phyloP scores from a whole-genome alignment of 345 rosid species.

The Eucalyptus cloeziana region DNA sequence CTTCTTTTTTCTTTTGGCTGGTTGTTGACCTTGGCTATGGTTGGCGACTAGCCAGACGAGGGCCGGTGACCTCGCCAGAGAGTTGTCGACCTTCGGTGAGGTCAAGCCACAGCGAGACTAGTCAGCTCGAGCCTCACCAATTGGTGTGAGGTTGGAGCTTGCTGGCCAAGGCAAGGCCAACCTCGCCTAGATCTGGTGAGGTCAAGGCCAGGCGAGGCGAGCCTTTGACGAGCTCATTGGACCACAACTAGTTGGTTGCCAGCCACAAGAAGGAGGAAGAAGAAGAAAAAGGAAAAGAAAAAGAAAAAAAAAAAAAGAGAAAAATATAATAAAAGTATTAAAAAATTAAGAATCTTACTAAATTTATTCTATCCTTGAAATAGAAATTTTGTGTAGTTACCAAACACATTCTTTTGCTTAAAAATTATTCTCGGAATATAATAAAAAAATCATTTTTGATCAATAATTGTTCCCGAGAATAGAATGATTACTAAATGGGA shows the following conservation, averaged over 20 bases:
- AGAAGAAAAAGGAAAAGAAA: no score
- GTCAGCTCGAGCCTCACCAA: accelerated
- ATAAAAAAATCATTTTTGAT: no score
- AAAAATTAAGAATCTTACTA: no score
- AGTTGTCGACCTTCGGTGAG: accelerated
- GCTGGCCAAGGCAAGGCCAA: background rate
- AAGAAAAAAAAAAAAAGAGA: accelerated
- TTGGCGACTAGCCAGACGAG: accelerated
- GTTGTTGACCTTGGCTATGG: background rate
- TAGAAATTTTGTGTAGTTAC: accelerated
- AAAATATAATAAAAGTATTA: no score
- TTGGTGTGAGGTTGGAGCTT: no score
- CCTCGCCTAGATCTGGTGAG: background rate
- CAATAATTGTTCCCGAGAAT: accelerated
- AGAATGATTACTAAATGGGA: accelerated
- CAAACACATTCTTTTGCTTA: no score
- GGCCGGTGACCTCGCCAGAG: accelerated
- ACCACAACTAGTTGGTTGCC: accelerated
- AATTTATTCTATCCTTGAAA: accelerated
- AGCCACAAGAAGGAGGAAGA: background rate
- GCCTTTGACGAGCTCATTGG: accelerated
- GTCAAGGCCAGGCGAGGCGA: accelerated
- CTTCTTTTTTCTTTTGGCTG: no score
- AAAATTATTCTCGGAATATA: no score
- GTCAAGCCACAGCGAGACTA: accelerated